Evolutionary conservation across 2,329 filamentous ascomycete species (phyloP).

Genomic region (Fusarium longipes): DNA sequence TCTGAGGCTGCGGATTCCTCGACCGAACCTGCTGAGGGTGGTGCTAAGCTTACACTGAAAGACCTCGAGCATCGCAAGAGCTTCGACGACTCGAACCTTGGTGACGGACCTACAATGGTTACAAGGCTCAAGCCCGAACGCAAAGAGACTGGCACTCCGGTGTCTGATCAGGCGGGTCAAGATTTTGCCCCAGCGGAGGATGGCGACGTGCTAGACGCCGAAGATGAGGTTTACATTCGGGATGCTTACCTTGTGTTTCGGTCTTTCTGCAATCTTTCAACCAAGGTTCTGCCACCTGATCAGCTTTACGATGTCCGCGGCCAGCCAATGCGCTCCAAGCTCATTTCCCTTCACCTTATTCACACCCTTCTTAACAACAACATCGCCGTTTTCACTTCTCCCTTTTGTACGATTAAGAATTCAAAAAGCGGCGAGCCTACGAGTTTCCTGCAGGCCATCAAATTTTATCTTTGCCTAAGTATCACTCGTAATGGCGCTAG

Average conservation of each 20-base stretch:
- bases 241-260: constrained; percentile 98
- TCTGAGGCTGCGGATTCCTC: constrained; percentile 41
- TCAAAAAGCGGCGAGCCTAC: constrained; percentile 90
- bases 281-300: constrained; percentile 88
- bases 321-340: constrained; percentile 96
- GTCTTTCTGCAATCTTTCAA: constrained; percentile 97
- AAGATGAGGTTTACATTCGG: constrained; percentile 96
- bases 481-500: constrained; percentile 95
- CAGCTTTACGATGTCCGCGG: constrained; percentile 93
- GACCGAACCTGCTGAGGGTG: constrained; percentile 50
- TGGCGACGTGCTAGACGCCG: constrained; percentile 71
- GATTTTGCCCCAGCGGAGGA: constrained; percentile 68
- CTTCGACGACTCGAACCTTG: constrained; percentile 74
- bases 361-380: constrained; percentile 97
- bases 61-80: constrained; percentile 75
- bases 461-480: constrained; percentile 95
- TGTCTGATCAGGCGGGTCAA: constrained; percentile 64
- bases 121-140: constrained; percentile 67
- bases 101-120: constrained; percentile 75
- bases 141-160: constrained; percentile 56
- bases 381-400: constrained; percentile 88
- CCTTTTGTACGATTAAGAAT: constrained; percentile 90
- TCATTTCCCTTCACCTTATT: constrained; percentile 94
- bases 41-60: constrained; percentile 71
- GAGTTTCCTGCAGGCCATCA: constrained; percentile 91